Base-by-base conservation (phyloP, 768 basidiomycete genomes). In the Mycena chlorophos region DNA sequence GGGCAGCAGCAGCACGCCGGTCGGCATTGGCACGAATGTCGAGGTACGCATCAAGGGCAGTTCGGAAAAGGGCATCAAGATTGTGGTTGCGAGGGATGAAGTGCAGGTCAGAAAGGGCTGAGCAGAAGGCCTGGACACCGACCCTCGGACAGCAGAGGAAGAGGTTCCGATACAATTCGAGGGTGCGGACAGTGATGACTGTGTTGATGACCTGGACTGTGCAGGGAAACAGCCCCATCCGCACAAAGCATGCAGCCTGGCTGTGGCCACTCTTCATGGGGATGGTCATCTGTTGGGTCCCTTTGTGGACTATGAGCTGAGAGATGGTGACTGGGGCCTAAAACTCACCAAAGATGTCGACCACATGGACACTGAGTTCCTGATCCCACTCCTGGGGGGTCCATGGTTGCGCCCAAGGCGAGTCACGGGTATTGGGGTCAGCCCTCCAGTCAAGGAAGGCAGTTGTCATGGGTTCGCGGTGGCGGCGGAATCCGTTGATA, bases 11-110 rank as follows among this genome's bases (percentile, higher is more conserved):
- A n/a, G 73, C 61, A 1, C 40, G 51, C 2, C 19, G 16, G 23
- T 71, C 55, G 17, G 73, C 62, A 0, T 1, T 8, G 1, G 57
- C 51, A 1, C 54, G 48, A 10, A 77, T 66, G 1, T 49, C 22
- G 19, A 78, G 68, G 53, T 75, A 78, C 0, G 68, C 47, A 49
- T 77, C 72, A 46, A 71, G 74, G 12, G 72, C 60, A 28, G 68
- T 62, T 1, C 67, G 60, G 20, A 79, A 58, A 10, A 39, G 51
- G 26, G 51, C 38, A 3, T 31, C 12, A 25, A 61, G 49, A 34
- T 61, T 43, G 40, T 16, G 22, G 40, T 43, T 43, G 10, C 40
- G 22, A 10, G 10, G 12, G 12, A 43, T 19, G 10, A 43, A 19
- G 20, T 43, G 40, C 40, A 43, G 10, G 22, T 43, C 40, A 20